Conservation (phyloP, 2,329 filamentous ascomycete species). For the Aspergillus uvarum region DNA sequence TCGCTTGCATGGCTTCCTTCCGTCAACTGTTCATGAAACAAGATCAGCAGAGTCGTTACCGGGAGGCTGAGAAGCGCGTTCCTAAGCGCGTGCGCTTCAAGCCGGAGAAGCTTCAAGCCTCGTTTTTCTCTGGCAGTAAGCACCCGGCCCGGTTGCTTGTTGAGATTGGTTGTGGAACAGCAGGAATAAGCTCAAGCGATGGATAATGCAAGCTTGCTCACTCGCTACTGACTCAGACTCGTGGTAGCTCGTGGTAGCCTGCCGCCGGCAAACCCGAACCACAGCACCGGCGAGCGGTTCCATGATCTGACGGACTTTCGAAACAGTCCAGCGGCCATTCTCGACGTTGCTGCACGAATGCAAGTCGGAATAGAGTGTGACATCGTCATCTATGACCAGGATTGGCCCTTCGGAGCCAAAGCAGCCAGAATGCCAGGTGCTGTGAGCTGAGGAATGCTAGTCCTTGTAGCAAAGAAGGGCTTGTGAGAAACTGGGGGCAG, state of each 20-base stretch:
- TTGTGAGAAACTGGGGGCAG: neutral
- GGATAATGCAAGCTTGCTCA: neutral
- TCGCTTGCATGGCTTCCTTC: too few species aligned
- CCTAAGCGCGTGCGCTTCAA: neutral
- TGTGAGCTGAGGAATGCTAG: neutral
- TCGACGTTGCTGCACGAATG: too few species aligned
- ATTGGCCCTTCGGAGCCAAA: neutral
- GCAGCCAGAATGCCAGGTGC: neutral
- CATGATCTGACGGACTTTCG: neutral
- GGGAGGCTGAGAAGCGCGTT: neutral
- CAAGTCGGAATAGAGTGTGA: neutral
- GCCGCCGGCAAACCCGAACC: neutral
- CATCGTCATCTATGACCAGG: neutral
- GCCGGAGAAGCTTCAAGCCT: neutral
- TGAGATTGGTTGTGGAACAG: neutral
- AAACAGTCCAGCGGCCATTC: neutral
- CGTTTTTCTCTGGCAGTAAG: neutral
- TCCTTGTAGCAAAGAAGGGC: neutral
- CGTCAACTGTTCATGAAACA: too few species aligned
- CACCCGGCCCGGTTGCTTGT: neutral
- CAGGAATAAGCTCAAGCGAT: neutral
- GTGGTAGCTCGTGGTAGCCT: neutral
- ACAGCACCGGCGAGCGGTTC: neutral
- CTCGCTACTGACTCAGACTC: neutral
- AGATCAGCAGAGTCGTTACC: neutral